A percentile compares a stretch with the other conserved stretches of the same genome.
Evolutionary conservation across 2,329 filamentous ascomycete genomes (phyloP).

Genomic region (Penicillium sp.): DNA sequence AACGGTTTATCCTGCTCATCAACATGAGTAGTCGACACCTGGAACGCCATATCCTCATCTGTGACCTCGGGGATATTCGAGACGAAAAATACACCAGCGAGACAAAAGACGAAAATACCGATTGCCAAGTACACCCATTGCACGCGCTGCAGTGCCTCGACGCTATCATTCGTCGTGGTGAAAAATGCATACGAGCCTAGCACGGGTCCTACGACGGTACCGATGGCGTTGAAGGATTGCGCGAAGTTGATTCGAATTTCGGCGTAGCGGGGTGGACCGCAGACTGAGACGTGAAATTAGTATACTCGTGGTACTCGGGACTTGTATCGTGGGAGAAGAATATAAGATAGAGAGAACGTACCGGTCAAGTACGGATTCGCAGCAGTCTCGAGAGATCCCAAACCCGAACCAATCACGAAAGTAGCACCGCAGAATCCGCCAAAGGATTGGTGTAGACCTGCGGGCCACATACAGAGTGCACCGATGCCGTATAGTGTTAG

Average conservation of each 20-base stretch:
- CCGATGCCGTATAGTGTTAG: constrained; percentile 72
- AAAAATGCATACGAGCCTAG: constrained; percentile 78
- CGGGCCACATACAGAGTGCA: constrained; percentile 85
- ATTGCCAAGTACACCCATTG: constrained; percentile 85
- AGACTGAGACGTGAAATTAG: constrained; percentile 55
- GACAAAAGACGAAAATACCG: constrained; percentile 71
- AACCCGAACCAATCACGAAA: constrained; percentile 75
- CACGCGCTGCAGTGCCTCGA: constrained; percentile 67
- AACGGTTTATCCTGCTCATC: constrained; percentile 66
- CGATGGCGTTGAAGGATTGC: constrained; percentile 78
- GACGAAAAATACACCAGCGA: constrained; percentile 71
- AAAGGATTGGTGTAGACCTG: constrained; percentile 74
- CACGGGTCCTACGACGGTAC: constrained; percentile 74
- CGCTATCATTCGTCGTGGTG: constrained; percentile 63
- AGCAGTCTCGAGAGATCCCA: constrained; percentile 76
- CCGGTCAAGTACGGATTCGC: constrained; percentile 77
- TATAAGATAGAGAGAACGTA: constrained; percentile 24
- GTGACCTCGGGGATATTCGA: constrained; percentile 75
- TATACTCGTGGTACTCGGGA: not conserved
- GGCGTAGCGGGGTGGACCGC: constrained; percentile 75
- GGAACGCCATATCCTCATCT: constrained; percentile 70
- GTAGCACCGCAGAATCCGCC: constrained; percentile 73
- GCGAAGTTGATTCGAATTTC: constrained; percentile 79
- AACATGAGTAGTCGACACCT: constrained; percentile 62
- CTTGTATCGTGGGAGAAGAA: constrained; percentile 19